A percentile compares a stretch with the other conserved stretches of the same genome.
phyloP scores from a whole-genome alignment of 2,329 filamentous ascomycete genomes.

The Trichoderma cornu-damae region DNA sequence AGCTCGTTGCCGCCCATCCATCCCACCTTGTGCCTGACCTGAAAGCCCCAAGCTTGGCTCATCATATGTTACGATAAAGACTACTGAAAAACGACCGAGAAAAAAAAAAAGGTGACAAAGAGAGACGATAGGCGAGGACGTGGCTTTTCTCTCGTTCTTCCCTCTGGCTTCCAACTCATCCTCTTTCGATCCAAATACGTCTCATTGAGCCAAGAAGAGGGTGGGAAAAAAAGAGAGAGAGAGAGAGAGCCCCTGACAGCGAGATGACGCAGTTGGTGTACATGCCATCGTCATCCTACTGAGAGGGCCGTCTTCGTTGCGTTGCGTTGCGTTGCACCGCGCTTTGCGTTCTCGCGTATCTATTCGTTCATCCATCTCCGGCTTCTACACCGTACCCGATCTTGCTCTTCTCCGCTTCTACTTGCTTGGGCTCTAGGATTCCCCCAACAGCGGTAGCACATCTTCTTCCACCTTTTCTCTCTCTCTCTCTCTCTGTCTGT shows the following conservation, averaged over 20 bases:
- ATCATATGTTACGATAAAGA: background rate
- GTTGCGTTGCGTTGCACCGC: conserved; percentile 12
- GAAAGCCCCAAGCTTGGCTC: conserved; percentile 1
- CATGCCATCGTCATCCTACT: conserved; percentile 10
- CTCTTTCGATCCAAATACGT: background rate
- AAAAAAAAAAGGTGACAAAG: background rate
- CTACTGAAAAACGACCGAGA: background rate
- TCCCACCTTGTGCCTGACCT: conserved; percentile 15
- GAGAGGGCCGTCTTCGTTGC: background rate
- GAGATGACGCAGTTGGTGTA: conserved; percentile 5
- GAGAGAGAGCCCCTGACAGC: background rate
- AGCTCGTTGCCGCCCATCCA: conserved; percentile 17
- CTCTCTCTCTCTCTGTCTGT: background rate
- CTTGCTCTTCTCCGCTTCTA: background rate
- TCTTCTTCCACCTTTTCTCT: background rate
- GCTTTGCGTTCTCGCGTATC: background rate
- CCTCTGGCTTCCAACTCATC: background rate
- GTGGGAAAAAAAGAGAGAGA: background rate
- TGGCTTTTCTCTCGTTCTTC: background rate
- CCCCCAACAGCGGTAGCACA: background rate
- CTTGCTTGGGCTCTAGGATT: background rate
- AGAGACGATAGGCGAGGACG: background rate
- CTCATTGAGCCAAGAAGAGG: background rate
- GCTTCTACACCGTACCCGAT: conserved; percentile 10
- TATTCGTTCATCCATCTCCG: background rate